Percentiles rank a stretch among this genome's conserved stretches.
Conservation (phyloP, 2,329 filamentous ascomycete species). For the Calonectria pseudoturangicola region DNA sequence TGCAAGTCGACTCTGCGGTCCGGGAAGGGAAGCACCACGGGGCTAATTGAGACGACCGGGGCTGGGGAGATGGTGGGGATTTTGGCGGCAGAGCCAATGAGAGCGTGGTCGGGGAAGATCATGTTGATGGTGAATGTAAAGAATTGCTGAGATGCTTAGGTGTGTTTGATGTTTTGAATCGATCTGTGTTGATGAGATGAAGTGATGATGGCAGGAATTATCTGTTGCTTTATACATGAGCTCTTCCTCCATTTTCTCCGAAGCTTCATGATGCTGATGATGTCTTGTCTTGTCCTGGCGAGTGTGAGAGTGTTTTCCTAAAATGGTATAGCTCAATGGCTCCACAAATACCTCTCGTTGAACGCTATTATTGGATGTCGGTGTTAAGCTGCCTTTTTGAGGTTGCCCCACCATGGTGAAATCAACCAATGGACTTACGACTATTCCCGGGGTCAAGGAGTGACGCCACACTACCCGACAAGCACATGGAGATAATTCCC, state of each 20-base stretch:
- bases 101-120: constrained; percentile 49
- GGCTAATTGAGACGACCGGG: constrained; percentile 51
- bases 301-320: constrained; percentile 39
- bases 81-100: constrained; percentile 50
- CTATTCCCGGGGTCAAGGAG: constrained; percentile 8
- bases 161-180: not conserved
- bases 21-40: constrained; percentile 45
- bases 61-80: constrained; percentile 46
- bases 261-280: not conserved
- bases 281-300: not conserved
- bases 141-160: not conserved
- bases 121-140: constrained; percentile 35
- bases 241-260: not conserved
- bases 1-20: constrained; percentile 50
- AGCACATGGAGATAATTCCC: not conserved
- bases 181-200: not conserved
- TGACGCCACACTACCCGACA: not conserved
- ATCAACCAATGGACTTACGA: not conserved
- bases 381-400: not conserved
- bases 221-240: constrained; percentile 38
- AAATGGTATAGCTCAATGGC: constrained; percentile 2
- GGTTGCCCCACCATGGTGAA: not conserved
- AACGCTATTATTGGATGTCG: not conserved
- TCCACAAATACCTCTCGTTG: not conserved
- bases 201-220: not conserved